A percentile compares a stretch with the other conserved stretches of the same genome.
Evolutionary conservation across 2,329 filamentous ascomycete species (phyloP).

Genomic region (Alternaria arbusti): DNA sequence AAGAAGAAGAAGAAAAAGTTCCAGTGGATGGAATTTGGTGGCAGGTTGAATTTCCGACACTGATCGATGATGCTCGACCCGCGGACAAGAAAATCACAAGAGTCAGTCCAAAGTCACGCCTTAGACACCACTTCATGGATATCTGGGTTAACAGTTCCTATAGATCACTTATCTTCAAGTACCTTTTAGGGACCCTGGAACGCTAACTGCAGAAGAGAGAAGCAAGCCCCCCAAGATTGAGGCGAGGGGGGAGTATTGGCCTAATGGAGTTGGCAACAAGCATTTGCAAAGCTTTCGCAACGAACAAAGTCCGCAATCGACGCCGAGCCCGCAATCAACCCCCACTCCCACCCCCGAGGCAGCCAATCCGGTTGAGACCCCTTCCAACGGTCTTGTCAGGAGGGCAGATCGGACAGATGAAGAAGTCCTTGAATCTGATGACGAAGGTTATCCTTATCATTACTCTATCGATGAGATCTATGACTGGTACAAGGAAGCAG

Average conservation of each 20-base stretch:
- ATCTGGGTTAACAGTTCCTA: background rate
- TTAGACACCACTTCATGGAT: background rate
- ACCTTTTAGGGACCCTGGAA: background rate
- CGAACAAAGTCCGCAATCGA: background rate
- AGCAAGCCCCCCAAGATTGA: background rate
- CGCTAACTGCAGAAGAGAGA: background rate
- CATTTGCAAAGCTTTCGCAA: constrained; percentile 1
- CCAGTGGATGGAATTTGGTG: constrained; percentile 13
- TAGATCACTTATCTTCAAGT: background rate
- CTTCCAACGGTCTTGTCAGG: constrained; percentile 7
- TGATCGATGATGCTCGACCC: constrained; percentile 10
- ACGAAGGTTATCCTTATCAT: constrained; percentile 7
- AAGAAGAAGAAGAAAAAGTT: background rate
- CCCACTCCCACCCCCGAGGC: background rate
- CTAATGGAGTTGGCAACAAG: constrained; percentile 1
- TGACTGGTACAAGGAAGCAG: constrained; percentile 1
- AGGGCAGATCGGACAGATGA: constrained; percentile 1
- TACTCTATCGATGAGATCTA: constrained; percentile 14
- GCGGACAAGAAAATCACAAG: constrained; percentile 6
- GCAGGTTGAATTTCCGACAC: constrained; percentile 14
- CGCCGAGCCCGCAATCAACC: background rate
- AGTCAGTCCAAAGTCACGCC: background rate
- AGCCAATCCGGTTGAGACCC: background rate
- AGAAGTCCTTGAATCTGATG: background rate
- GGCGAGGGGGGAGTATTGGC: constrained; percentile 8